Evolutionary conservation across 2,329 filamentous ascomycete genomes (phyloP).

Genomic region (Teratosphaeriaceae sp.): DNA sequence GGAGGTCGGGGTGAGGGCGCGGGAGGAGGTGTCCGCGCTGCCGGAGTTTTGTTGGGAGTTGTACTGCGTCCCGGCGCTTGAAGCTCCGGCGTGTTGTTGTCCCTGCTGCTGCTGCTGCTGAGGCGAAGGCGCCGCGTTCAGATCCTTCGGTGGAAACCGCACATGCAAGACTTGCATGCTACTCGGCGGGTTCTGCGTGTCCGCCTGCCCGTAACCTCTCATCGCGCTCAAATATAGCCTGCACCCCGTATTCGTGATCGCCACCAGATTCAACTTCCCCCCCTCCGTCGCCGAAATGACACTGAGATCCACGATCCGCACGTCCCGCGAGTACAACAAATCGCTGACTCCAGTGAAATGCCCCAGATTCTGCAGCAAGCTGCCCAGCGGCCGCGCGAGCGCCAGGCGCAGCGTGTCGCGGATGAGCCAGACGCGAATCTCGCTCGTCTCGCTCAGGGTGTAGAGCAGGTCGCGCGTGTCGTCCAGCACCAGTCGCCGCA

Average conservation of each 20-base stretch:
- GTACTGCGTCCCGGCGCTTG: constrained; percentile 14
- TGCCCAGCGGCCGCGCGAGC: constrained; percentile 48
- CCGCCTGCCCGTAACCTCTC: constrained; percentile 57
- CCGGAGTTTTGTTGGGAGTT: constrained; percentile 8
- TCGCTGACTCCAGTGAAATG: constrained; percentile 73
- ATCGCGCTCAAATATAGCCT: constrained; percentile 89
- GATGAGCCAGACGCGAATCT: constrained; percentile 87
- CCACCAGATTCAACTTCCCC: constrained; percentile 79
- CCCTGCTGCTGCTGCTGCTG: constrained; percentile 12
- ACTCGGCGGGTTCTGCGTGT: constrained; percentile 64
- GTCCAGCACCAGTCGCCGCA: constrained; percentile 78
- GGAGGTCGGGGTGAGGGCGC: constrained; percentile 30
- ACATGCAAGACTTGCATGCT: constrained; percentile 98
- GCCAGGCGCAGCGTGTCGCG: constrained; percentile 52
- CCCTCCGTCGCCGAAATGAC: constrained; percentile 75
- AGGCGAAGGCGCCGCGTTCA: constrained; percentile 12
- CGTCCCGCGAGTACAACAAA: constrained; percentile 58
- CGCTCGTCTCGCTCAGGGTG: constrained; percentile 79
- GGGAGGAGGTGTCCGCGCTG: constrained; percentile 27
- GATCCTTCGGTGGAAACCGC: constrained; percentile 70
- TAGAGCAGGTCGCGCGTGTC: constrained; percentile 85
- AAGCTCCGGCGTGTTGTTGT: background rate
- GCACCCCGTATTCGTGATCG: constrained; percentile 82
- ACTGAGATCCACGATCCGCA: constrained; percentile 76
- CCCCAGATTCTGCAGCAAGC: constrained; percentile 63